Evolutionary conservation across 345 rosid genomes (phyloP), one percentile per base, ranked within the genome.

Genomic region (Eucalyptus camaldulensis): DNA sequence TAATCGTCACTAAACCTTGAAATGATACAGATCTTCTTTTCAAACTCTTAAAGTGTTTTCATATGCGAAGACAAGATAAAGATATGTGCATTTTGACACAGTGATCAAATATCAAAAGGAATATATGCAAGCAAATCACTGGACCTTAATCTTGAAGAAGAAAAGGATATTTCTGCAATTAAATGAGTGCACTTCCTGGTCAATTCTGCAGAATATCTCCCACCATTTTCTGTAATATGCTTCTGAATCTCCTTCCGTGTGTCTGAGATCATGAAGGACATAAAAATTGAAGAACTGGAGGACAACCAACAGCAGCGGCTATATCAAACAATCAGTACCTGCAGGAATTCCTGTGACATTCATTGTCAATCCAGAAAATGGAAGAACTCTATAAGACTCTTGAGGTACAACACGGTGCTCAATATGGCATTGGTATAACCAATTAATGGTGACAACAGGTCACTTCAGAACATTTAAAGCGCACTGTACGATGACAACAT

Each of bases 321-420:
- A 91, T 87, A 50, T 89, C 49, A 37, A 83, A 37, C 13, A 27
- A 13, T 40, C 49, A 58, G 54, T 47, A 96, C 99, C 99, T 96
- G 96, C 92, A 80, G 93, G 93, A 92, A 96, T 90, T 92, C 94
- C 91, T 60, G 99, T 95, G 89, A 97, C 98, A 91, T 94, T 0
- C 85, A 96, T 95, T 65, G 93, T 92, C 91, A 95, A 93, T 89
- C 99, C 99, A 89, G 93, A 91, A 91, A 97, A 97, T 44, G 99
- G 98, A 92, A 94, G 99, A 94, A 96, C 95, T 93, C 93, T 94
- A 91, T 92, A 94, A 31, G 95, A 90, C 89, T 96, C 99, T 87
- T 93, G 98, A 88, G 99, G 96, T 90, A 97, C 99, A 92, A 96
- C 93, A 87, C 97, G 98, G 87, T 96, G 99, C 93, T 96, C 98